Base-by-base conservation (phyloP, 1,284 basidiomycete genomes). In the Rhodotorula sp. region DNA sequence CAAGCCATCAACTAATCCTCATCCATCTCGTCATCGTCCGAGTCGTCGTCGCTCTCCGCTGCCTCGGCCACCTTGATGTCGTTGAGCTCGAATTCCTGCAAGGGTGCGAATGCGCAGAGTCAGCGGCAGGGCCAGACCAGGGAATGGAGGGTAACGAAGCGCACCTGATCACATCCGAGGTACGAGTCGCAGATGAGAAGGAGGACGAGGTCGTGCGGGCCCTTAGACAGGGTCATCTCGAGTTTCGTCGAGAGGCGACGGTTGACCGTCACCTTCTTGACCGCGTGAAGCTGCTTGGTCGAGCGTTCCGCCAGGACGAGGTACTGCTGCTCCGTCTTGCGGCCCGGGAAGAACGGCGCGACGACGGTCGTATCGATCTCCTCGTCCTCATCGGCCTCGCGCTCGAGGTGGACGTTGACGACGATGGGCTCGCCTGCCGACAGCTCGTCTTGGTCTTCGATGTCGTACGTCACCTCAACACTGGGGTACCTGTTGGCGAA, bases 401-500 rank as follows among this genome's bases (percentile, higher is more conserved):
- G 87, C 53, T 89, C 86, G 13, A 99, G 87, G 0, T 85, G 82
- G 55, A 98, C 90, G 69, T 88, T 86, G 61, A 99, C 83, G 10
- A 85, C 82, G 80, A 99, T 91, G 0, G 95, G 90, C 37, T 89
- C 84, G 16, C 89, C 88, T 0, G 92, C 89, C 0, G 88, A 90
- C 79, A 95, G 89, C 16, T 90, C 88, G 69, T 89, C 90, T 77
- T 90, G 88, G 61, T 83, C 83, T 71, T 88, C 88, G 48, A 99
- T 85, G 73, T 93, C 87, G 77, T 88, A 86, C 26, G 86, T 84
- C 51, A 99, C 90, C 71, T 99, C 95, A 58, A 99, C 37, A 44
- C 55, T n/a, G n/a, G 94, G 94, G 79, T 95, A 96, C 1, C 91
- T 89, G 82, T 96, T 97, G 77, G 94, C 92, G 76, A 98, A 95